Percentiles rank a stretch among this genome's conserved stretches.
Conservation (phyloP, 2,329 filamentous ascomycete species). For the Apiospora koreana region DNA sequence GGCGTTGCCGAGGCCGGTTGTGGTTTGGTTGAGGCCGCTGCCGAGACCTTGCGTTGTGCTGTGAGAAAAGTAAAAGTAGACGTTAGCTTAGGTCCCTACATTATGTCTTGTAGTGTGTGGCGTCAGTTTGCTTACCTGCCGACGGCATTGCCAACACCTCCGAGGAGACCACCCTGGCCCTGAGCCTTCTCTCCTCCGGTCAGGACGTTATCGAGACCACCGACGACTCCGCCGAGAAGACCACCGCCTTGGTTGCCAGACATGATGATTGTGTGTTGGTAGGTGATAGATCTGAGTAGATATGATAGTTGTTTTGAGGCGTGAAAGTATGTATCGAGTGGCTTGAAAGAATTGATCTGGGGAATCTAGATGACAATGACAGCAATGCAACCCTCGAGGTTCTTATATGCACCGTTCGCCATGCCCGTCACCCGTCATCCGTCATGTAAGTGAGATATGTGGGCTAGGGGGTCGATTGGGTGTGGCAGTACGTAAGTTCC, state of each 20-base stretch:
- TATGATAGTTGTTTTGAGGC: not conserved
- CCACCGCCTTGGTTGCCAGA: conserved; percentile 32
- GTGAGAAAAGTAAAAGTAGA: not conserved
- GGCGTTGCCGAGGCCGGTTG: conserved; percentile 26
- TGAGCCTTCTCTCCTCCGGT: conserved; percentile 35
- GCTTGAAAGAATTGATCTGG: not conserved
- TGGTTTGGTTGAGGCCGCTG: conserved; percentile 32
- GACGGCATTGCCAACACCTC: conserved; percentile 31
- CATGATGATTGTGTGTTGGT: conserved; percentile 22
- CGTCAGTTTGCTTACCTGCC: conserved; percentile 21
- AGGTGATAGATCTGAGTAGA: not conserved
- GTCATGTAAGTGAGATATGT: not conserved
- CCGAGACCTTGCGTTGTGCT: conserved; percentile 26
- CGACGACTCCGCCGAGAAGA: conserved; percentile 33
- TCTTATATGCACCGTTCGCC: not conserved
- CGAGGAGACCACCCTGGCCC: conserved; percentile 34
- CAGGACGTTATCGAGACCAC: conserved; percentile 34
- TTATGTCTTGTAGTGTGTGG: not conserved
- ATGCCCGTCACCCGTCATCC: no score
- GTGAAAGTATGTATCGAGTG: not conserved
- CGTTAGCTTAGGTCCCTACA: not conserved
- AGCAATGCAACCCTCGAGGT: not conserved
- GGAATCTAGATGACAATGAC: not conserved
- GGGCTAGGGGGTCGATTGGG: not conserved
- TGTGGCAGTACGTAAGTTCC: not conserved